These are phyloP conservation scores for Nakazawaea sp. DNA, from an alignment of 805 yeast genomes.

Conservation along the genomic window DNA sequence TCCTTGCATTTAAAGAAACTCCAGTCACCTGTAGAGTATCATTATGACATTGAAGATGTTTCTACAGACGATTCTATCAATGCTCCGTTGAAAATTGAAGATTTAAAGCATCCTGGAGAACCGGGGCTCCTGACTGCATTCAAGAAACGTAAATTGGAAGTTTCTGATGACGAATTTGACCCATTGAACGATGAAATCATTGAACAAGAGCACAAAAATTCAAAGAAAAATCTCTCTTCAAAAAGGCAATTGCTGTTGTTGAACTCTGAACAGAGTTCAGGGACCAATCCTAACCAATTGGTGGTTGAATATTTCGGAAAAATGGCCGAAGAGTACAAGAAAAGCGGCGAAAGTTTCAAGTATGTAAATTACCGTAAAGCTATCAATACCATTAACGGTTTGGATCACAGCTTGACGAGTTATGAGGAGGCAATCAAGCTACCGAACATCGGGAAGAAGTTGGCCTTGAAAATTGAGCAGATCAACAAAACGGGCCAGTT, in stretches of 20 bases:
- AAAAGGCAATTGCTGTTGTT: constrained; percentile 1
- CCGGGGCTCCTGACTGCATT: too few species aligned
- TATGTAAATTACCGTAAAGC: constrained; percentile 38
- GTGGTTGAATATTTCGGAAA: constrained; percentile 24
- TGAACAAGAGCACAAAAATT: constrained; percentile 5
- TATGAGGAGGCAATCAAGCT: constrained; percentile 30
- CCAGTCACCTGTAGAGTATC: not conserved
- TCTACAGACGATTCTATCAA: too few species aligned
- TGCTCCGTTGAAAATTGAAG: too few species aligned
- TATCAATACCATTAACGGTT: constrained; percentile 25
- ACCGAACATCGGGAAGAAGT: constrained; percentile 32
- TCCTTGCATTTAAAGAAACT: not conserved
- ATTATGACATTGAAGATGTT: too few species aligned
- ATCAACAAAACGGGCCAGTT: constrained; percentile 30
- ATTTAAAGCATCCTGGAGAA: too few species aligned
- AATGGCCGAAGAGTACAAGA: constrained; percentile 23
- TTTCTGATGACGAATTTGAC: not conserved
- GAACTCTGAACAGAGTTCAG: not conserved
- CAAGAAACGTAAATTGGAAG: too few species aligned
- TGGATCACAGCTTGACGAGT: constrained; percentile 22
- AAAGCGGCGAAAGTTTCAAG: constrained; percentile 28
- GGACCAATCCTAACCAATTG: constrained; percentile 21
- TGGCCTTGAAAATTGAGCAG: constrained; percentile 39
- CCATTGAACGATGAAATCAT: not conserved
- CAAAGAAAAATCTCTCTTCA: not conserved